Evolutionary conservation across 1,284 basidiomycete species (phyloP).

Genomic region (Fistulina hepatica): DNA sequence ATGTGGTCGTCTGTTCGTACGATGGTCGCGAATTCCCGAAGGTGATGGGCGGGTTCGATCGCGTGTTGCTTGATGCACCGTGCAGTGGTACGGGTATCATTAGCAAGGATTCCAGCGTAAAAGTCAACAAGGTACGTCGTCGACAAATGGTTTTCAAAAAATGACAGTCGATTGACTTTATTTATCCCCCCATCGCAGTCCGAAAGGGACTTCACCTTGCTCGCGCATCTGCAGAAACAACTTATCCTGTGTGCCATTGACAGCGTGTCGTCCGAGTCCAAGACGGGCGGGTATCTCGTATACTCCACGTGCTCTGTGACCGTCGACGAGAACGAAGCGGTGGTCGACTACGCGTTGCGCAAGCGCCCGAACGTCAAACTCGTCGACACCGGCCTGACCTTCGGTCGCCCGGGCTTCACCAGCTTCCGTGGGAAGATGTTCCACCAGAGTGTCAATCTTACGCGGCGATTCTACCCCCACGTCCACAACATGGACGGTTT

Average conservation of each 20-base stretch:
- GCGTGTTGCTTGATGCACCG: constrained; percentile 93
- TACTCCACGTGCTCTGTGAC: constrained; percentile 99
- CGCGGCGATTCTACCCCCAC: constrained; percentile 85
- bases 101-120: constrained; percentile 95
- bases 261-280: constrained; percentile 82
- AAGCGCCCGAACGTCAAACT: constrained; percentile 95
- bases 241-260: constrained; percentile 97
- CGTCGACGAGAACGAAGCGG: constrained; percentile 96
- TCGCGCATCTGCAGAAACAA: constrained; percentile 97
- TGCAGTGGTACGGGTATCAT: constrained; percentile 99
- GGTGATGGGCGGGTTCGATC: constrained; percentile 97
- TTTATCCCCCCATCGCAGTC: constrained; percentile 39
- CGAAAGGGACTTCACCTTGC: constrained; percentile 87
- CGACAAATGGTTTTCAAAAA: constrained; percentile 2
- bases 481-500: constrained; percentile 98
- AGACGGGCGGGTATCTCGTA: constrained; percentile 90
- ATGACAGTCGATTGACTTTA: neutral
- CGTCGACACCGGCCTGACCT: constrained; percentile 87
- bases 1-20: constrained; percentile 95
- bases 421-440: constrained; percentile 86
- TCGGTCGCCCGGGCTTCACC: constrained; percentile 89
- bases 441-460: constrained; percentile 69
- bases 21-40: constrained; percentile 99
- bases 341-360: constrained; percentile 95
- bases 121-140: constrained; percentile 84